Evolutionary conservation across 2,329 filamentous ascomycete species (phyloP).

Genomic region (Cladorrhinum sp.): DNA sequence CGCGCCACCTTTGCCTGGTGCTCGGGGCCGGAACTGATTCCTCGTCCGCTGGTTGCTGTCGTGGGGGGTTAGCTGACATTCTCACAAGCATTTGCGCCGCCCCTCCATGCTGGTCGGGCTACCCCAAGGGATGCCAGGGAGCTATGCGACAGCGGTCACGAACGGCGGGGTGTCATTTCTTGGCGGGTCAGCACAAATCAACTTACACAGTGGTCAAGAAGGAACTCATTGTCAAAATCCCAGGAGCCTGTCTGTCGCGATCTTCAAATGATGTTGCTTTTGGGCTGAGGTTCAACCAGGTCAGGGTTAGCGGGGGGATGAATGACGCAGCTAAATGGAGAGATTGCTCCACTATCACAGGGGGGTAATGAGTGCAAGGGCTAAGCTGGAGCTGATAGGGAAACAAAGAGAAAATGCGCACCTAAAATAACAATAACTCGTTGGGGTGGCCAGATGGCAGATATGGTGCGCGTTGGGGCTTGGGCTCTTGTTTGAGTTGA

Average conservation of each 20-base stretch:
- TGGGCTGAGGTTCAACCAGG: constrained; percentile 16
- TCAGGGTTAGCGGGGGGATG: constrained; percentile 25
- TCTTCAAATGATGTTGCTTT: constrained; percentile 19
- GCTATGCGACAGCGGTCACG: too few species aligned
- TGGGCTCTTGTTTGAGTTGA: neutral
- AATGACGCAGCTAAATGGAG: constrained; percentile 21
- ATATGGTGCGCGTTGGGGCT: neutral
- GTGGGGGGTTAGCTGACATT: constrained; percentile 13
- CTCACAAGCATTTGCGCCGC: constrained; percentile 3
- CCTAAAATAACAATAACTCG: neutral
- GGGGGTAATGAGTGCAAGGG: neutral
- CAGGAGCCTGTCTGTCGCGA: neutral
- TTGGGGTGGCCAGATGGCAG: neutral
- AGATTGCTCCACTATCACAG: constrained; percentile 11
- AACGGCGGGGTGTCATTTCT: too few species aligned
- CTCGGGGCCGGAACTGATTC: constrained; percentile 87
- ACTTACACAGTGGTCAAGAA: constrained; percentile 82
- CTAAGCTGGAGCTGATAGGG: neutral
- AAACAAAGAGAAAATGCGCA: neutral
- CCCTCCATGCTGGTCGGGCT: too few species aligned
- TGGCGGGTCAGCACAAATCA: constrained; percentile 32
- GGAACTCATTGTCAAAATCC: constrained; percentile 59
- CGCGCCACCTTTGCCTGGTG: constrained; percentile 77
- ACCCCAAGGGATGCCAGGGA: too few species aligned
- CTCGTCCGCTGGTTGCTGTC: constrained; percentile 79